Evolutionary conservation across 257 asterid genomes (phyloP).

Genomic region (Solanum appendiculatum): DNA sequence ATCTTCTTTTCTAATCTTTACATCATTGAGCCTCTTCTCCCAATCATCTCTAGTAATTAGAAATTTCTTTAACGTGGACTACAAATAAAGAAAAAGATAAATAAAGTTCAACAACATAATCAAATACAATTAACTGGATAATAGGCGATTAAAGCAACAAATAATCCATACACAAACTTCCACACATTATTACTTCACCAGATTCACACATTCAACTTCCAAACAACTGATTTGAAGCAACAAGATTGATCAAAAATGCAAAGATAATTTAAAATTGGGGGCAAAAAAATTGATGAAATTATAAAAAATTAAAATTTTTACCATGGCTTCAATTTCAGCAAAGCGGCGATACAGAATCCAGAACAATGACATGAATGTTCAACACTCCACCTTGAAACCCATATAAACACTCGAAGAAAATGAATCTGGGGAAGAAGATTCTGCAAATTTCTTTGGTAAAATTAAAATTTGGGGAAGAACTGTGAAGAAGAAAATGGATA

Average conservation of each 20-base stretch:
- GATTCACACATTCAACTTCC: neutral
- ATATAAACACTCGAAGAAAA: neutral
- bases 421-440: neutral
- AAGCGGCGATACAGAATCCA: conserved; percentile 18
- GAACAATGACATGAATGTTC: conserved; percentile 17
- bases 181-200: neutral
- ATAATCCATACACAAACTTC: neutral
- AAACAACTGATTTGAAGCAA: neutral
- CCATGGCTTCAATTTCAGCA: conserved; percentile 30
- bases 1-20: conserved; percentile 49
- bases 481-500: neutral
- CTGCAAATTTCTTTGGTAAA: neutral
- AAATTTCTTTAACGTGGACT: conserved; percentile 57
- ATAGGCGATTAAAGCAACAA: neutral
- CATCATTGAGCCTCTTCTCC: conserved; percentile 57
- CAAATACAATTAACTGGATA: neutral
- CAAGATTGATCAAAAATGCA: neutral
- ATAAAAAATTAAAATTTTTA: neutral
- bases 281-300: neutral
- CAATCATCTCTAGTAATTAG: conserved; percentile 64
- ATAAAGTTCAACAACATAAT: neutral
- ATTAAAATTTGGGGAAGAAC: neutral
- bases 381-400: neutral
- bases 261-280: neutral
- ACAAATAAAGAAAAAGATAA: conserved; percentile 6